Conservation (phyloP, 192 early-diverging fungal species). For the Backusella macrospora region DNA sequence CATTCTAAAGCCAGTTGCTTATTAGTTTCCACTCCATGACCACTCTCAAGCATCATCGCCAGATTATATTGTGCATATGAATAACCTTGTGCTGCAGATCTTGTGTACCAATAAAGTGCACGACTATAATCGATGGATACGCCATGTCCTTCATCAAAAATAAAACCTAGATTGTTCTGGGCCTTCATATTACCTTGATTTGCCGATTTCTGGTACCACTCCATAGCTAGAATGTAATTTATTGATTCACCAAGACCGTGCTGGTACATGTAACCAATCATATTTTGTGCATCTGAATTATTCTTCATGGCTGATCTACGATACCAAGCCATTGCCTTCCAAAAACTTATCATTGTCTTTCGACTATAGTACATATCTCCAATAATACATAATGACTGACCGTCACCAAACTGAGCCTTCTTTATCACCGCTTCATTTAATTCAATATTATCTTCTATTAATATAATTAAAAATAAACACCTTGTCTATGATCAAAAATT, state of each 20-base stretch:
- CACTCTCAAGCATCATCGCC: constrained; percentile 74
- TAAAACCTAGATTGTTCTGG: constrained; percentile 76
- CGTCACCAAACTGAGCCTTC: neutral
- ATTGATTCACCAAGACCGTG: constrained; percentile 57
- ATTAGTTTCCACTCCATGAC: constrained; percentile 54
- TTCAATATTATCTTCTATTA: neutral
- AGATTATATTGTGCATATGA: constrained; percentile 66
- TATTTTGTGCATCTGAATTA: constrained; percentile 53
- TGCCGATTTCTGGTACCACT: constrained; percentile 66
- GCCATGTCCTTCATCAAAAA: constrained; percentile 81
- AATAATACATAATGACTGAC: neutral
- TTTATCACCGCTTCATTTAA: neutral
- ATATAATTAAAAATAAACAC: neutral
- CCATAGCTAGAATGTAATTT: constrained; percentile 51
- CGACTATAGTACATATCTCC: neutral
- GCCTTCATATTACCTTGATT: constrained; percentile 71
- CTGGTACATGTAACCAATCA: constrained; percentile 59
- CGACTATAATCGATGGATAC: constrained; percentile 49
- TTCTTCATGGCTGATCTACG: constrained; percentile 50
- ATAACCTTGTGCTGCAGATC: constrained; percentile 51
- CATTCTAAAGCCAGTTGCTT: constrained; percentile 51
- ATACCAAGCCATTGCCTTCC: constrained; percentile 65
- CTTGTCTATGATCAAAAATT: neutral
- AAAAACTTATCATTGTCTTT: constrained; percentile 30
- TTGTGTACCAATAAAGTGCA: constrained; percentile 58